These are phyloP conservation scores for Nicotiana noctiflora DNA, from an alignment of 257 asterid genomes.

Conservation along the genomic window DNA sequence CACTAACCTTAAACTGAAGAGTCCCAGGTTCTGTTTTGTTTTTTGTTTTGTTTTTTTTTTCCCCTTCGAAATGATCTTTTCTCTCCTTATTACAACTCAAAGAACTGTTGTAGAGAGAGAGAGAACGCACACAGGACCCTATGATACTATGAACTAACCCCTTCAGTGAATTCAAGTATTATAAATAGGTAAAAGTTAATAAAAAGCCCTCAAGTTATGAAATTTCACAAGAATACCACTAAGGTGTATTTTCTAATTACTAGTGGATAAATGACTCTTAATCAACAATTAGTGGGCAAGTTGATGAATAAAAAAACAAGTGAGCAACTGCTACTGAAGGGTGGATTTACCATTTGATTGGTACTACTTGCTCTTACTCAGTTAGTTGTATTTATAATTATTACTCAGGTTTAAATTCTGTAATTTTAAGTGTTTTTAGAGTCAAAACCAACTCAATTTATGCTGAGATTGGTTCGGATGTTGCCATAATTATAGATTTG, in stretches of 20 bases:
- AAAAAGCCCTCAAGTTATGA: not conserved
- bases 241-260: not conserved
- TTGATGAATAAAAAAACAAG: not conserved
- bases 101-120: not conserved
- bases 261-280: not conserved
- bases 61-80: not conserved
- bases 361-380: not conserved
- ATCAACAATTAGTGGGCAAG: not conserved
- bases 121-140: not conserved
- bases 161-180: not conserved
- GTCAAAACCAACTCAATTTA: too few species aligned
- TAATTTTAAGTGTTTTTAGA: too few species aligned
- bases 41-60: not conserved
- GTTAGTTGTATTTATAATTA: too few species aligned
- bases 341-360: not conserved
- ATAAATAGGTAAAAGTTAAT: not conserved
- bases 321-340: not conserved
- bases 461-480: too few species aligned
- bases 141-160: too few species aligned
- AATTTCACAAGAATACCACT: not conserved
- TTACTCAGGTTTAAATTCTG: not conserved
- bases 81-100: not conserved
- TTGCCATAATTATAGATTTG: too few species aligned
- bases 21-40: not conserved
- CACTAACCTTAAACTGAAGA: not conserved